Conservation (phyloP, 2,329 filamentous ascomycete species). For the Venturia pyrina region DNA sequence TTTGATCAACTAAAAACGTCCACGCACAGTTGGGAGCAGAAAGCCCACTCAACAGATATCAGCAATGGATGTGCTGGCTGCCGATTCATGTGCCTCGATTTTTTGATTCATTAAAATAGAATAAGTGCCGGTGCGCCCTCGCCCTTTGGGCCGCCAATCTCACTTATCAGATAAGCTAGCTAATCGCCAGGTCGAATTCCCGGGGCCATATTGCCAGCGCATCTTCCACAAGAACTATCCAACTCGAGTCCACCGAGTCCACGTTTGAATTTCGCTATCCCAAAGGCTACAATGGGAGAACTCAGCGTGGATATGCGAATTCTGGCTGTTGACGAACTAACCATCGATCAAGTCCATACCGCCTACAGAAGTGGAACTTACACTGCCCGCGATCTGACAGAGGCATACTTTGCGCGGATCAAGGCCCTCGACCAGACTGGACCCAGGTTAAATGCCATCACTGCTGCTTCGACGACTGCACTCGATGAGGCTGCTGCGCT, state of each 20-base stretch:
- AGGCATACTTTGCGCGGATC: constrained; percentile 7
- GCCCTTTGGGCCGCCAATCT: not conserved
- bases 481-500: constrained; percentile 7
- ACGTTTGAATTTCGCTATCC: not conserved
- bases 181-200: not conserved
- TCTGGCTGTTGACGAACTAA: constrained; percentile 4
- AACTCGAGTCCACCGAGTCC: not conserved
- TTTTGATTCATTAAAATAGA: not conserved
- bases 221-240: not conserved
- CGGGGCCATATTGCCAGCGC: not conserved
- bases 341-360: constrained; percentile 6
- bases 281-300: not conserved
- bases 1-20: too few species aligned
- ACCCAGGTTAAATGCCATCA: constrained; percentile 6
- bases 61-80: not conserved
- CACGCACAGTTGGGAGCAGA: too few species aligned
- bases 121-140: not conserved
- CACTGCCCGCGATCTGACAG: not conserved
- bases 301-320: not conserved
- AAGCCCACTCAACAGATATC: too few species aligned
- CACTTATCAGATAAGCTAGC: constrained; percentile 4
- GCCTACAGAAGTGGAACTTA: constrained; percentile 4
- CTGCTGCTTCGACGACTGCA: not conserved
- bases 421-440: constrained; percentile 1
- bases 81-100: not conserved